phyloP scores from a whole-genome alignment of 768 basidiomycete species.

The Sarcomyxa edulis region DNA sequence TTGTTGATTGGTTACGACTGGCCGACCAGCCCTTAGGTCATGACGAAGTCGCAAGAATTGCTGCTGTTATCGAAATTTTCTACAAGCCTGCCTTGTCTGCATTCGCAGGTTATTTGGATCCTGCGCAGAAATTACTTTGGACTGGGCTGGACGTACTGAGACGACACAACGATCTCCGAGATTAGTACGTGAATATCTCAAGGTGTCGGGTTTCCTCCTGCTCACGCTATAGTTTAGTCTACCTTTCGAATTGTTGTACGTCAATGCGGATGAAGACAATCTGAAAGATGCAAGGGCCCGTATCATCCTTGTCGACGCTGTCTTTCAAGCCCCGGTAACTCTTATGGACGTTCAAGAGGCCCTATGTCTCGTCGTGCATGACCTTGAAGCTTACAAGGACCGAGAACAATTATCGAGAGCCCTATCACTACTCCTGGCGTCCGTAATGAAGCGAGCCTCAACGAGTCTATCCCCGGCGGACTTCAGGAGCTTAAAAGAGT shows the following conservation, averaged over 20 bases:
- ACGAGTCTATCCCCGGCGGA: conserved; percentile 23
- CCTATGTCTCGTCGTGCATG: conserved; percentile 32
- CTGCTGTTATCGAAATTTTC: conserved; percentile 31
- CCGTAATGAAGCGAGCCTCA: conserved; percentile 25
- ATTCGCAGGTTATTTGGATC: conserved; percentile 39
- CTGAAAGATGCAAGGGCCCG: conserved; percentile 22
- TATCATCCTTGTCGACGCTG: conserved; percentile 26
- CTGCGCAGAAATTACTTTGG: conserved; percentile 39
- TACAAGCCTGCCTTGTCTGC: conserved; percentile 35
- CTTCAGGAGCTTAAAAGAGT: conserved; percentile 30
- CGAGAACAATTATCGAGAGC: conserved; percentile 18
- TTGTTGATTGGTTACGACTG: conserved; percentile 64
- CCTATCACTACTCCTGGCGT: conserved; percentile 33
- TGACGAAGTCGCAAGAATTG: conserved; percentile 35
- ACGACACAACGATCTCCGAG: conserved; percentile 13
- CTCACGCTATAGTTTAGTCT: conserved; percentile 13
- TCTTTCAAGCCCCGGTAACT: conserved; percentile 20
- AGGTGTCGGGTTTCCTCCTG: conserved; percentile 2
- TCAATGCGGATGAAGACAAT: conserved; percentile 22
- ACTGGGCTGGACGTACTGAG: conserved; percentile 22
- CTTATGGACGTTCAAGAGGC: conserved; percentile 28
- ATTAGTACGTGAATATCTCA: conserved; percentile 24
- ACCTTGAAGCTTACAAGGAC: conserved; percentile 17
- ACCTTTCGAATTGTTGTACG: conserved; percentile 41
- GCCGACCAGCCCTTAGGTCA: conserved; percentile 26